phyloP scores from a whole-genome alignment of 805 yeast species.

The Saccharomyces cerevisiae region DNA sequence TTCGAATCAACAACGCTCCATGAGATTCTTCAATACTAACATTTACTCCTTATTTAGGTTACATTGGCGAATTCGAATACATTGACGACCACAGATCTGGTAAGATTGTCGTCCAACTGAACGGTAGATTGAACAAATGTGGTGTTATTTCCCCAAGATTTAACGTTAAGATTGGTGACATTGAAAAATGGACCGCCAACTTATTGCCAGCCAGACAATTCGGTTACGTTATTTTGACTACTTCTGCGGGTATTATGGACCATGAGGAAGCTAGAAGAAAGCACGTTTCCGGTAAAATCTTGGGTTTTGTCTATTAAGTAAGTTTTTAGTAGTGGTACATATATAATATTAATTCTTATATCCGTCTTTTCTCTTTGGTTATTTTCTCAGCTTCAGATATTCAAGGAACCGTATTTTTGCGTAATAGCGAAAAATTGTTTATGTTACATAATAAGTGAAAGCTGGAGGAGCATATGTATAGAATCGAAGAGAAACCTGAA shows the following conservation, averaged over 20 bases:
- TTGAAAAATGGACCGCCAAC: constrained; percentile 98
- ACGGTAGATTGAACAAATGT: constrained; percentile 97
- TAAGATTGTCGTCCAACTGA: constrained; percentile 89
- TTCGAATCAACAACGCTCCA: background rate
- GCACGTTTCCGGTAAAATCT: constrained; percentile 97
- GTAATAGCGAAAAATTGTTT: background rate
- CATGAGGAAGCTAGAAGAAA: constrained; percentile 99
- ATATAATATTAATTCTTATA: background rate
- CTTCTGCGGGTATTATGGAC: constrained; percentile 99
- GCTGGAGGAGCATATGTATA: background rate
- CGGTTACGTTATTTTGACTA: constrained; percentile 94
- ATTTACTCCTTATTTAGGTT: constrained; percentile 28
- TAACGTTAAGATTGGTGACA: constrained; percentile 88
- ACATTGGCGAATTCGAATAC: constrained; percentile 97
- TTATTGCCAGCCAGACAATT: constrained; percentile 98
- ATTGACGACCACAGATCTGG: constrained; percentile 99
- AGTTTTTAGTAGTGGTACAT: background rate
- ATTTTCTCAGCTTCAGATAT: background rate
- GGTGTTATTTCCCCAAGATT: constrained; percentile 99
- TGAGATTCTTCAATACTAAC: constrained; percentile 8
- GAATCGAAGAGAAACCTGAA: background rate
- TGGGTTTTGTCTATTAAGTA: constrained; percentile 87
- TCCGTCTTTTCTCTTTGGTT: background rate
- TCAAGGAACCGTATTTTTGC: background rate
- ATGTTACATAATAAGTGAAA: background rate